phyloP scores from a whole-genome alignment of 768 basidiomycete species.

The Tulasnella sp. region DNA sequence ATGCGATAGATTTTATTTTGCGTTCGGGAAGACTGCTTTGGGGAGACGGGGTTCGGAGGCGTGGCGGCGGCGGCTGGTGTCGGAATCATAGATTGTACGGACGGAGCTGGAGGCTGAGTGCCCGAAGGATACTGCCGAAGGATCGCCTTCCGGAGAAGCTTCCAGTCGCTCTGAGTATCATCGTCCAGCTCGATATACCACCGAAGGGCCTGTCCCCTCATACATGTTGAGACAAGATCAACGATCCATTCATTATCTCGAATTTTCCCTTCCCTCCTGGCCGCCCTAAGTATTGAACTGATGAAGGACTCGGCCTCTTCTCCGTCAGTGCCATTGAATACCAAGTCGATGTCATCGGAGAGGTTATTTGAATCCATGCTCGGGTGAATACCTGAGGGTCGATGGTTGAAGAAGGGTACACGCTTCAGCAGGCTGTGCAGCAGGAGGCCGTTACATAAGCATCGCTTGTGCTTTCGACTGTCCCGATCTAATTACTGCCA shows the following conservation, averaged over 20 bases:
- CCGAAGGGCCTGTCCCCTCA: not conserved
- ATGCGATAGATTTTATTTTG: not conserved
- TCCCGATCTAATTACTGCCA: too few species aligned
- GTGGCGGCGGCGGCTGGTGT: too few species aligned
- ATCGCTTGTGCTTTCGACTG: too few species aligned
- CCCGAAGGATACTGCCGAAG: not conserved
- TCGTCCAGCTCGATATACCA: too few species aligned
- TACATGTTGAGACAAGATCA: not conserved
- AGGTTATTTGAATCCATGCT: not conserved
- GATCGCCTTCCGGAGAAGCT: not conserved
- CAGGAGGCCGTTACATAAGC: too few species aligned
- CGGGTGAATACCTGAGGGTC: too few species aligned
- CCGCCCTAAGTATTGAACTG: not conserved
- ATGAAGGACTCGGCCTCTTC: not conserved
- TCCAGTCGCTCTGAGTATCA: too few species aligned
- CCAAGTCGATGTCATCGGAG: not conserved
- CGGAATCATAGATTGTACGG: too few species aligned
- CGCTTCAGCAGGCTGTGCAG: too few species aligned
- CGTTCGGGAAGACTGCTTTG: not conserved
- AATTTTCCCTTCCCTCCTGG: not conserved
- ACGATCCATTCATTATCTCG: not conserved
- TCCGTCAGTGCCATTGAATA: not conserved
- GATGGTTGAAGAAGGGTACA: too few species aligned
- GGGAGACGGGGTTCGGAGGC: not conserved
- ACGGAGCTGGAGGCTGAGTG: too few species aligned